Evolutionary conservation across 139 green algal genomes (phyloP), one percentile per base, ranked within the genome.

Genomic region (Mesotaenium endlicherianum): DNA sequence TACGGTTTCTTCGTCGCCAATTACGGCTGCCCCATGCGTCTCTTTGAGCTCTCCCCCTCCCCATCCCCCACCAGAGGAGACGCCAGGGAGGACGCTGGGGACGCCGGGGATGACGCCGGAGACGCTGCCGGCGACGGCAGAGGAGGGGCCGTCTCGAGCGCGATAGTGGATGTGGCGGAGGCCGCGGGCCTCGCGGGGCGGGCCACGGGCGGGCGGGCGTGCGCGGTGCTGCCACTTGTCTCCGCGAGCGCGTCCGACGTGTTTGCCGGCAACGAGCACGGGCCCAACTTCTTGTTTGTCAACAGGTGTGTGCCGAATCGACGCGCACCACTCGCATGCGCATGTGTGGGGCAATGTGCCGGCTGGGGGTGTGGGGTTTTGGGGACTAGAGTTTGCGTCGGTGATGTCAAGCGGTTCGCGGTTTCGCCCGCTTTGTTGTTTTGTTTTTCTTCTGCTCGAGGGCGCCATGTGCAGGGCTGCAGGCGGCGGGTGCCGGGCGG

Each of bases 1-100:
- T 87, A 76, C 81, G 81, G 30, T 36, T 80, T 87, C 17, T 75
- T 87, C n/a, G 81, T 87, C 26, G 81, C 81, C 38, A 87, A 87
- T 30, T 87, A 87, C 74, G 81, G 81, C 4, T 76, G 79, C 6
- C 60, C 79, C 4, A 82, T 86, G 79, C 70, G 53, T 31, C 47
- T 86, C 4, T 86, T 83, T 30, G 67, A 82, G 26, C 14, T 38
- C 58, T 80, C 17, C 36, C 26, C 53, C 8, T 41, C 14, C 31
- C n/a, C n/a, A n/a, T 40, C 60, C 20, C 60, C 60, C 41, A 72
- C 41, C 6, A n/a, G n/a, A n/a, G n/a, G n/a, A n/a, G 11, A 40
- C 8, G 47, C 5, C 16, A 2, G 3, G 4, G 8, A 71, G 38
- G 38, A 55, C n/a, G 49, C 49, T 16, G 49, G 49, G 14, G 49